Evolutionary conservation across 805 yeast genomes (phyloP), one percentile per base, ranked within the genome.

Genomic region (Pichia phayaonensis): DNA sequence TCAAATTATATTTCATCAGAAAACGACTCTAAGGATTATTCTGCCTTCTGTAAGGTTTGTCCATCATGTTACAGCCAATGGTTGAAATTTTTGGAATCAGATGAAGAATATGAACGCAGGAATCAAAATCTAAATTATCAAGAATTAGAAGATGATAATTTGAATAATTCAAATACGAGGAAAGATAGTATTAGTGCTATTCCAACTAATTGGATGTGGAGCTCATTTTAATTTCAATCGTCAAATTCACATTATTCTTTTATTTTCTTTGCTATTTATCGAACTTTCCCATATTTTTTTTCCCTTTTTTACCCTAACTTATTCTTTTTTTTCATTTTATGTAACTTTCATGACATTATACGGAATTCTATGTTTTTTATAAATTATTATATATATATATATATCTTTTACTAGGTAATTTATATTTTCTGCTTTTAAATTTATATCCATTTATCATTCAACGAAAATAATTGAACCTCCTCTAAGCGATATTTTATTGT

Each of bases 191-290:
- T 47, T 18, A 42, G 57, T 16, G 60, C 58, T 46, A 66, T 70
- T 39, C 70, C 73, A 3, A 67, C 58, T 44, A 79, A 75, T 60
- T 75, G 81, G 80, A 72, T 69, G 26, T 75, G 81, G 80, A 74
- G 80, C 58, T 74, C 80, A 7, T 74, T 76, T 57, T 75, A 55
- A 60, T 13, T 10, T 4, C 8, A n/a, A n/a, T 12, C 16, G 20
- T 23, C 21, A 34, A 3, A 20, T 13, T 34, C 15, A 41, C 7
- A 16, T 10, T 18, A 20, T 20, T 21, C 15, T 39, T 20, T 8
- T 20, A 5, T 16, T 16, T n/a, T 16, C 20, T 16, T 34, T 29
- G 34, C n/a, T 29, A 29, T 29, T 29, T 29, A 29, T 29, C 29
- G 11, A 13, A 29, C 16, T 29, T 13, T 29, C 12, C 38, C 12